Base-by-base conservation (phyloP, 2,329 filamentous ascomycete genomes). In the Metarhizium guizhouense region DNA sequence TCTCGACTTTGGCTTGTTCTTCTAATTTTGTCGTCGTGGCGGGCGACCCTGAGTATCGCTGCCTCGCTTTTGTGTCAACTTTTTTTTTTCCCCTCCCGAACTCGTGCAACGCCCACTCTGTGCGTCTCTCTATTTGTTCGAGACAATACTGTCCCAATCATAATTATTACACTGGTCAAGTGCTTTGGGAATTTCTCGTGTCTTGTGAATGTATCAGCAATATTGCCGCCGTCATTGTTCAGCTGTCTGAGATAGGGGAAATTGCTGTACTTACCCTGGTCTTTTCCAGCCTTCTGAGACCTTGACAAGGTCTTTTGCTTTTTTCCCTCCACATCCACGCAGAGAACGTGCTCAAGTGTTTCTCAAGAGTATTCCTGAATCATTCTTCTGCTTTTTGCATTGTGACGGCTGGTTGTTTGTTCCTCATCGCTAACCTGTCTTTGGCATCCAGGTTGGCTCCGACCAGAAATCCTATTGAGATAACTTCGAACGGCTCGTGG, bases 191-290 rank as follows among this genome's bases (percentile, higher is more conserved):
- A 7, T 25, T 29, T 29, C 14, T 18, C 36, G 36, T 38, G 16
- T 30, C 36, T 11, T 47, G 51, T 56, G 51, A 53, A 53, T 56
- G 51, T 48, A 11, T 43, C 29, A 14, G 18, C 29, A 29, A 20
- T 38, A 45, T 14, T 47, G 6, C 43, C 25, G 43, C 47, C n/a
- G 51, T 47, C 7, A 48, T 49, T 25, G 34, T 48, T 51, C 16
- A 30, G 42, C 6, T 30, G 45, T 48, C 45, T 48, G 45, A 48
- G 45, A 30, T n/a, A 13, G 42, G n/a, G 42, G 42, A 45, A 25
- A 45, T 45, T 20, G n/a, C 42, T 4, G 6, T n/a, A 5, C 6
- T 25, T 38, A 16, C 13, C 48, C 20, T 16, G 14, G 6, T 51
- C 40, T 16, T 45, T 32, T 25, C 30, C 36, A 45, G 50, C 50